phyloP scores from a whole-genome alignment of 352 stramenopile species.

The Globisporangium viniferum region DNA sequence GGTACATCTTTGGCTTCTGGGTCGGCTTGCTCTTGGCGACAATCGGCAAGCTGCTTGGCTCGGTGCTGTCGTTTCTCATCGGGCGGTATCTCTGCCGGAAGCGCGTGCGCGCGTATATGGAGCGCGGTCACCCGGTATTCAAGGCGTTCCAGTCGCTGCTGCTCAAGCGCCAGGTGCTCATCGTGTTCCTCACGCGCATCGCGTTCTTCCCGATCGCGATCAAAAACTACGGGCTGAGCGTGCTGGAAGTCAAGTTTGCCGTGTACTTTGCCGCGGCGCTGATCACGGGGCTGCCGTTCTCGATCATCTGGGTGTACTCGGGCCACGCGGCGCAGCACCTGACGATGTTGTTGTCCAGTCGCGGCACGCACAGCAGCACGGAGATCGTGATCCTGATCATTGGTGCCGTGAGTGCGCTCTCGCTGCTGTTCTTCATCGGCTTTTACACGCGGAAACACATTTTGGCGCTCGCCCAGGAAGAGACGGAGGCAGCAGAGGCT shows the following conservation, averaged over 20 bases:
- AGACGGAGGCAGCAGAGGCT: constrained; percentile 17
- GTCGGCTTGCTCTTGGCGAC: constrained; percentile 60
- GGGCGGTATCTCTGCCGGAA: constrained; percentile 61
- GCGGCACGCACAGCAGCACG: constrained; percentile 38
- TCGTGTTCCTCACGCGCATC: constrained; percentile 77
- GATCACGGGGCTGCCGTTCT: constrained; percentile 67
- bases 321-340: constrained; percentile 67
- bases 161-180: constrained; percentile 55
- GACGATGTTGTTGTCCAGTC: constrained; percentile 41
- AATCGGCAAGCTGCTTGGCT: constrained; percentile 64
- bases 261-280: constrained; percentile 67
- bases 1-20: constrained; percentile 81
- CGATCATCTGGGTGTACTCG: constrained; percentile 75
- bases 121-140: constrained; percentile 64
- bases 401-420: constrained; percentile 45
- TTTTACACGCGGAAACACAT: constrained; percentile 74
- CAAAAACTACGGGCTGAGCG: constrained; percentile 86
- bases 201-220: constrained; percentile 84
- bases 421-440: constrained; percentile 59
- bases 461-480: constrained; percentile 48
- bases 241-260: constrained; percentile 64
- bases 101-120: constrained; percentile 67
- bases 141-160: constrained; percentile 65
- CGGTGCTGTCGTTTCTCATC: constrained; percentile 63
- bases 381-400: constrained; percentile 56